Percentiles rank a stretch among this genome's conserved stretches.
Conservation (phyloP, 2,329 filamentous ascomycete species). For the Ceratocystis papillata region DNA sequence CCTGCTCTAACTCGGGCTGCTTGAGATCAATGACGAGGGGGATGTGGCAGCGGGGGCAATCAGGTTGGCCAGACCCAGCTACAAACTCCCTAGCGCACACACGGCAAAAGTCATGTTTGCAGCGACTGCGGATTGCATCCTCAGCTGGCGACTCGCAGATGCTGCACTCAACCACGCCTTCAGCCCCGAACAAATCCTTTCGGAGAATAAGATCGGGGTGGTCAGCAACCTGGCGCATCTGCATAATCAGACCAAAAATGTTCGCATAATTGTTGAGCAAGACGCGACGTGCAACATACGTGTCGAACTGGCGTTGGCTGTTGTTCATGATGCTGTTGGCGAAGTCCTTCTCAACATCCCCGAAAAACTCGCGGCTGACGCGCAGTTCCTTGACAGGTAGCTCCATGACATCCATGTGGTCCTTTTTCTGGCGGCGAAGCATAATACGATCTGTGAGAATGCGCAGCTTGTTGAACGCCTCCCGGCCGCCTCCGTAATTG, state of each 20-base stretch:
- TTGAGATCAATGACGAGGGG: slow-evolving; percentile 82
- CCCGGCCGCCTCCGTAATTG: slow-evolving; percentile 50
- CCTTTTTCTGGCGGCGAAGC: slow-evolving; percentile 86
- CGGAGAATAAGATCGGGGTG: slow-evolving; percentile 90
- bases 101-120: slow-evolving; percentile 63
- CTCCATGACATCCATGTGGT: slow-evolving; percentile 91
- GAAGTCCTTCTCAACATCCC: slow-evolving; percentile 91
- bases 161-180: slow-evolving; percentile 82
- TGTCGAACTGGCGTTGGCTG: slow-evolving; percentile 79
- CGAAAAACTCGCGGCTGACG: slow-evolving; percentile 91
- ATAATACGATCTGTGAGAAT: slow-evolving; percentile 88
- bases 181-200: slow-evolving; percentile 61
- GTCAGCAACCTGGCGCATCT: slow-evolving; percentile 96
- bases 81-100: slow-evolving; percentile 46
- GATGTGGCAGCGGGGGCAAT: slow-evolving; percentile 89
- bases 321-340: slow-evolving; percentile 93
- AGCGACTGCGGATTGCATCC: slow-evolving; percentile 82
- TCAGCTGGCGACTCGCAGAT: slow-evolving; percentile 96
- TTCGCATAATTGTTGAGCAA: slow-evolving; percentile 97
- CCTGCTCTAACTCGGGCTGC: slow-evolving; percentile 87
- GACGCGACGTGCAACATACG: slow-evolving; percentile 87
- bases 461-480: slow-evolving; percentile 70
- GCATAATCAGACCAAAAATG: slow-evolving; percentile 97
- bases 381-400: slow-evolving; percentile 88
- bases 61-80: slow-evolving; percentile 60